Evolutionary conservation across 257 asterid species (phyloP), one percentile per base, ranked within the genome.

Genomic region (Mitragyna speciosa): DNA sequence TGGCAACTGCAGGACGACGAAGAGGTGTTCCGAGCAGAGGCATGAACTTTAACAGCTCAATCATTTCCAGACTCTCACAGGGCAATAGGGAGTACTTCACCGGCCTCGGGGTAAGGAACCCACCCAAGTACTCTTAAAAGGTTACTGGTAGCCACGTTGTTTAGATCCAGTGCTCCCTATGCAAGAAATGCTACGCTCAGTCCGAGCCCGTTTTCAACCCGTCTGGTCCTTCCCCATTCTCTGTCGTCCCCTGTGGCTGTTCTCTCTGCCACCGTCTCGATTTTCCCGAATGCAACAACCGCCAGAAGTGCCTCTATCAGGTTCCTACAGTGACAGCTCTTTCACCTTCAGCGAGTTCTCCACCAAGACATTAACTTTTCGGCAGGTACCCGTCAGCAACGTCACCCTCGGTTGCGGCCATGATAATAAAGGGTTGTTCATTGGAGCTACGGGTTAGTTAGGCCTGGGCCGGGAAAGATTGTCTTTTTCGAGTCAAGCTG

Each of bases 11-110:
- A 26, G 83, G 31, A n/a, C 31, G 81, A 52, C 78, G 80, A 56
- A 84, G 70, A 5, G 28, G 81, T 2, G 20, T 47, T 16, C 24
- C n/a, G 47, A 72, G 63, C 1, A 80, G 77, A 8, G 83, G 86
- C 19, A 22, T 76, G 10, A 91, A 86, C 52, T 92, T 92, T 85
- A 90, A 92, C 84, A 88, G 96, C 79, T 93, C 98, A 0, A 64
- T 93, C 1, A 54, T 86, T 47, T 93, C 98, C 66, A 98, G 99
- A 0, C 89, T 92, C 24, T 81, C 93, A 12, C 94, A 90, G 83
- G 98, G 98, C 6, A 95, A 97, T 64, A 98, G 97, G 1, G 99
- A 95, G 90, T 93, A 95, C 85, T 95, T 95, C 99, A 95, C 99
- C 7, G 95, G 98, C 83, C 39, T 95, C 24, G 99, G 99, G 16